Base-by-base conservation (phyloP, 257 asterid genomes). In the Haberlea rhodopensis region DNA sequence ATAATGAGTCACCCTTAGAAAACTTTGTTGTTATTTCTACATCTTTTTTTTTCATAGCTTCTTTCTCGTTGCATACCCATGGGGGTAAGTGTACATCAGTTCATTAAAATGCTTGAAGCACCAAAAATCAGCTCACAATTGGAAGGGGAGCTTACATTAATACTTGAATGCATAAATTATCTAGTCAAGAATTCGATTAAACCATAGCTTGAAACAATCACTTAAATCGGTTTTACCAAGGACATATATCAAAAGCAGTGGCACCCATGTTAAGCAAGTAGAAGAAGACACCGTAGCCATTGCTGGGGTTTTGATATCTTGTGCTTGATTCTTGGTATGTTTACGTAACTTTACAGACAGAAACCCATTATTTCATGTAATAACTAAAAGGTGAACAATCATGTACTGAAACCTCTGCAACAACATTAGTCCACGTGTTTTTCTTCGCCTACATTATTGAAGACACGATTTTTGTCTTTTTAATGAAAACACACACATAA, bases 1-100 rank as follows among this genome's bases (percentile, higher is more conserved):
- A 80, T 71, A 74, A 74, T 40, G 67, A 74, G 76, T 74, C 66
- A 53, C 67, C 52, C 56, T 20, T 21, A 60, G 57, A 60, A 57
- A 73, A 58, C 67, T 37, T 4, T 8, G 7, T 43, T 55, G 8
- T 56, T 56, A 23, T 18, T n/a, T 21, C 40, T 55, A 8, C 19
- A 22, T 20, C 62, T 46, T 32, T 6, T 58, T 67, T 11, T 8
- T 27, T 52, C 18, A 26, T 8, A 1, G 54, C 51, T 43, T 52
- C 53, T 25, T 49, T 24, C 34, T 55, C 5, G 48, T 11, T 5
- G 20, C 19, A 15, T 16, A n/a, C 1, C 22, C 24, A 13, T 3
- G 8, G 18, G 18, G 16, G 67, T 24, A 19, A 43, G 5, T 10
- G 8, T 18, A 63, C 6, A 2, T 46, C 46, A 3, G 24, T 9